A percentile compares a stretch with the other conserved stretches of the same genome.
Evolutionary conservation across 2,329 filamentous ascomycete species (phyloP).

Genomic region (Hypoxylon sp.): DNA sequence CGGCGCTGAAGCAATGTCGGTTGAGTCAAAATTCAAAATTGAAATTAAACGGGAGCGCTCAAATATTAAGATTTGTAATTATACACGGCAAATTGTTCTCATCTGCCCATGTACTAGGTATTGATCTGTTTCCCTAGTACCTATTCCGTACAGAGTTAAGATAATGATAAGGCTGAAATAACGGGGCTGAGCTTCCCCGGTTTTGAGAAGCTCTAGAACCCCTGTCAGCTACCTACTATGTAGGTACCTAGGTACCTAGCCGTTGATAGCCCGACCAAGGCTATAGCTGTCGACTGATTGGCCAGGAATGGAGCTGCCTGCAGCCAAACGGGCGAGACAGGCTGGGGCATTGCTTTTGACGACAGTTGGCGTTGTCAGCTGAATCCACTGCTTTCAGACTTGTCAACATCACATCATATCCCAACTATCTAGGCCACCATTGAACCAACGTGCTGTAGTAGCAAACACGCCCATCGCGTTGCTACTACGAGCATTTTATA

Average conservation of each 20-base stretch:
- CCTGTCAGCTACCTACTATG: too few relatives aligned
- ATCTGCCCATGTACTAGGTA: background rate
- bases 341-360: constrained; percentile 3
- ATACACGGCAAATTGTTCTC: background rate
- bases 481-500: too few relatives aligned
- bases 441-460: background rate
- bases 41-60: too few relatives aligned
- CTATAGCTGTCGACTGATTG: constrained; percentile 23
- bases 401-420: constrained; percentile 1
- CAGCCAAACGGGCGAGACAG: constrained; percentile 7
- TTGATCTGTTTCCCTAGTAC: too few relatives aligned
- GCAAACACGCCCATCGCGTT: background rate
- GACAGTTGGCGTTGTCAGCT: constrained; percentile 6
- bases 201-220: constrained; percentile 25
- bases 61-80: background rate
- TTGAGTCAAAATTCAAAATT: too few relatives aligned
- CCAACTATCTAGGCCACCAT: background rate
- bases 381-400: background rate
- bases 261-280: constrained; percentile 32
- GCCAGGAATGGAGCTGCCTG: constrained; percentile 17
- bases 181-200: constrained; percentile 24
- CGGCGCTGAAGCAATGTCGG: background rate
- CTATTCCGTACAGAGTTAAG: too few relatives aligned
- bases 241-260: too few relatives aligned
- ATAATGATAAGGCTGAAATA: constrained; percentile 35